phyloP scores from a whole-genome alignment of 768 basidiomycete species.

The Tulasnella calospora region DNA sequence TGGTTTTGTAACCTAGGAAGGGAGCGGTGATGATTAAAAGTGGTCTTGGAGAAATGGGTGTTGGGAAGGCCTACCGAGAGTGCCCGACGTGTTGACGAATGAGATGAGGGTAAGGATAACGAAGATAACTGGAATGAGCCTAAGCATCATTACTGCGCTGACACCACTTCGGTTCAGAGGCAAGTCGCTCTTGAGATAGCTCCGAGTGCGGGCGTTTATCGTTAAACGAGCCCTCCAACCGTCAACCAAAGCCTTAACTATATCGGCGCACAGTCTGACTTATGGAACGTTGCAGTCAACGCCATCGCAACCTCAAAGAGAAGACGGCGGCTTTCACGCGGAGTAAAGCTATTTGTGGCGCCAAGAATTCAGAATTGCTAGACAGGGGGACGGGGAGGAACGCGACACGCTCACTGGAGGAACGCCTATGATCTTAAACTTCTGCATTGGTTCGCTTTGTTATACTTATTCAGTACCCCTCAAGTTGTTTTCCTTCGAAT shows the following conservation, averaged over 20 bases:
- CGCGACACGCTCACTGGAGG: too few relatives aligned
- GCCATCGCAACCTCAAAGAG: neutral
- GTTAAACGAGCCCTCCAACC: too few relatives aligned
- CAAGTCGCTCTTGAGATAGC: too few relatives aligned
- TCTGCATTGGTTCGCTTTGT: too few relatives aligned
- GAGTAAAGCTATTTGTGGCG: neutral
- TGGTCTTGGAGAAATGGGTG: neutral
- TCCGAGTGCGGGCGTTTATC: neutral
- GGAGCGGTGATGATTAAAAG: neutral
- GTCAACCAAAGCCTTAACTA: neutral
- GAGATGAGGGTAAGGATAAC: neutral
- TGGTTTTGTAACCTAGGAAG: conserved; percentile 15
- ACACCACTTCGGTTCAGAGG: too few relatives aligned
- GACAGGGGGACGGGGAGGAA: too few relatives aligned
- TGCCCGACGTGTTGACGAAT: neutral
- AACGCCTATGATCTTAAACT: too few relatives aligned
- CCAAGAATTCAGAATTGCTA: neutral
- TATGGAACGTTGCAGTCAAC: neutral
- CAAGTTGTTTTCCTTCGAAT: too few relatives aligned
- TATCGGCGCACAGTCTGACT: neutral
- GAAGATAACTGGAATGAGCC: neutral
- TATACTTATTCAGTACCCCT: too few relatives aligned
- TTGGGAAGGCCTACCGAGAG: neutral
- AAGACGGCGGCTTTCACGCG: neutral
- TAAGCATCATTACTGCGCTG: neutral